These are phyloP conservation scores for Exserohilum rostratum DNA, from an alignment of 2,329 filamentous ascomycete species.

Conservation along the genomic window DNA sequence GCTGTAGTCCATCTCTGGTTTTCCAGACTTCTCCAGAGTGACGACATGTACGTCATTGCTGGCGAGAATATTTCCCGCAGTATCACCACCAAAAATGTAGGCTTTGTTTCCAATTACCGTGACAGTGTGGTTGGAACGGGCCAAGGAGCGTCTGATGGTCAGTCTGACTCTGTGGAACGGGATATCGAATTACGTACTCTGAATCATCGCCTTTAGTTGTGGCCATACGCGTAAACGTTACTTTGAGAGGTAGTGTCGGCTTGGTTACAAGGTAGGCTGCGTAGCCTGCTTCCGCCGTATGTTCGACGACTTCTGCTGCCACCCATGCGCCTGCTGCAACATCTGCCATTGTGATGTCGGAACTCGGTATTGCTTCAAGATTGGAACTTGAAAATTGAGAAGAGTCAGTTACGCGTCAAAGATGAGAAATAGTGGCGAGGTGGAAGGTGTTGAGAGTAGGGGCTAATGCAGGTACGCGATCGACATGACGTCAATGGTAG, in stretches of 20 bases:
- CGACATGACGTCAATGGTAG: conserved; percentile 9
- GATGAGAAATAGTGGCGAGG: not conserved
- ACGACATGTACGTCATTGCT: conserved; percentile 53
- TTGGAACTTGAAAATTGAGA: not conserved
- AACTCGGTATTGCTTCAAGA: not conserved
- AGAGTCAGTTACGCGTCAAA: not conserved
- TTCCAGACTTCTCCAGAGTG: conserved; percentile 40
- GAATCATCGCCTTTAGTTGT: conserved; percentile 45
- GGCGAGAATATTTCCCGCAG: conserved; percentile 43
- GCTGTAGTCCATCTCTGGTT: conserved; percentile 49
- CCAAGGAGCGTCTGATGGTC: conserved; percentile 36
- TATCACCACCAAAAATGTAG: conserved; percentile 54
- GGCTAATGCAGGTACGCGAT: conserved; percentile 11
- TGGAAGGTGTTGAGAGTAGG: conserved; percentile 1
- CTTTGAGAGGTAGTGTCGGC: conserved; percentile 52
- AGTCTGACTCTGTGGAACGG: not conserved
- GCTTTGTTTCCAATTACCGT: conserved; percentile 51
- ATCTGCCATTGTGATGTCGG: conserved; percentile 46
- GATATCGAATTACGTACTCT: conserved; percentile 16
- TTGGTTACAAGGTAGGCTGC: conserved; percentile 52
- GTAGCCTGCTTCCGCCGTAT: conserved; percentile 48
- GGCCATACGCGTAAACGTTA: conserved; percentile 51
- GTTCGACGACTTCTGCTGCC: conserved; percentile 48
- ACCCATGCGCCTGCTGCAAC: conserved; percentile 48
- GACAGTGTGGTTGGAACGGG: conserved; percentile 48